These are phyloP conservation scores for Macrotyloma uniflorum DNA, from an alignment of 306 rosid genomes.

Conservation along the genomic window DNA sequence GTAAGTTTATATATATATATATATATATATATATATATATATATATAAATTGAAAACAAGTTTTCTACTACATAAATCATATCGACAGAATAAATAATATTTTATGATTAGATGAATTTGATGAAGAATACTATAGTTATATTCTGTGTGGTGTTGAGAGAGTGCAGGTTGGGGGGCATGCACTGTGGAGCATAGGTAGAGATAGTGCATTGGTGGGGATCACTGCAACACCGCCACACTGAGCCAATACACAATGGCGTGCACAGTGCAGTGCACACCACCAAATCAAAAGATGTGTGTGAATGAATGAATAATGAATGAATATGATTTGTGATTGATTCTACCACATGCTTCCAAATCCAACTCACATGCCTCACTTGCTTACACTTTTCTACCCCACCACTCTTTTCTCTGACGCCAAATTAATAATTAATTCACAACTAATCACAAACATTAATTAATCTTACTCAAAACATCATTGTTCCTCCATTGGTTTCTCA, in stretches of 20 bases:
- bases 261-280: conserved; percentile 33
- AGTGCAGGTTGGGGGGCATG: not conserved
- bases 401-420: not conserved
- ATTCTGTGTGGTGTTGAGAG: not conserved
- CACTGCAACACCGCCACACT: conserved; percentile 51
- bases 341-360: conserved; percentile 51
- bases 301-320: not conserved
- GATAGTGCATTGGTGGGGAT: conserved; percentile 40
- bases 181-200: not conserved
- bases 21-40: too few relatives aligned
- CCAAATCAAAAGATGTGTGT: conserved; percentile 20
- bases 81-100: too few relatives aligned
- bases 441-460: not conserved
- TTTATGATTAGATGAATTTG: too few relatives aligned
- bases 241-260: conserved; percentile 44
- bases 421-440: not conserved
- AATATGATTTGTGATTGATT: conserved; percentile 16
- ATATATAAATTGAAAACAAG: too few relatives aligned
- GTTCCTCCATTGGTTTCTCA: not conserved
- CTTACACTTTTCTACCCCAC: not conserved
- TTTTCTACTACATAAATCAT: too few relatives aligned
- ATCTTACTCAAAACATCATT: too few relatives aligned
- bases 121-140: too few relatives aligned
- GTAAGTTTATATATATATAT: too few relatives aligned
- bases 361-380: conserved; percentile 37